phyloP scores from a whole-genome alignment of 139 green algal genomes.

The Pseudopediastrum boryanum region DNA sequence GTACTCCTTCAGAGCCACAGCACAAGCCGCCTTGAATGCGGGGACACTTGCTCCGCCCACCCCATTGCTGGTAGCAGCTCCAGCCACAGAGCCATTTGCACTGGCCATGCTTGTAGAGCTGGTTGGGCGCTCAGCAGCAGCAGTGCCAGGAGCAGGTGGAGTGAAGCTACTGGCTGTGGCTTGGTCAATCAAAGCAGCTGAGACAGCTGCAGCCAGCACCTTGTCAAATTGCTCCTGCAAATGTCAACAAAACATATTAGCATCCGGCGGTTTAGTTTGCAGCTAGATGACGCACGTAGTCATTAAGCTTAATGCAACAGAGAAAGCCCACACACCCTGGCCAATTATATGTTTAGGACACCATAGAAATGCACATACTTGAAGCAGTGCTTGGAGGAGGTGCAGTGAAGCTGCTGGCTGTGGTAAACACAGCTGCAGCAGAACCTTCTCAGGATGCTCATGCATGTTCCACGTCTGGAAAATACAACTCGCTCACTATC shows the following conservation, averaged over 20 bases:
- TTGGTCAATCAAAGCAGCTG: constrained; percentile 27
- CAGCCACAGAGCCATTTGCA: not conserved
- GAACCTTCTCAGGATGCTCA: constrained; percentile 6
- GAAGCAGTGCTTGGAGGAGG: constrained; percentile 9
- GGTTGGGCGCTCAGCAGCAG: not conserved
- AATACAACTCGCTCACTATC: too few species aligned
- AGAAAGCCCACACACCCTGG: too few species aligned
- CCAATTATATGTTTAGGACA: too few species aligned
- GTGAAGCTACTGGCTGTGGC: too few species aligned
- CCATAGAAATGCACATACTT: not conserved
- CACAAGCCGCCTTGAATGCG: constrained; percentile 70
- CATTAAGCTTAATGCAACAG: too few species aligned
- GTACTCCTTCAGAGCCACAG: constrained; percentile 82
- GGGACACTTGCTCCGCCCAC: constrained; percentile 39
- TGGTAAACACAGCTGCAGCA: constrained; percentile 20
- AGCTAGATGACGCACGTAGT: too few species aligned
- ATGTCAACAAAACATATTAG: too few species aligned
- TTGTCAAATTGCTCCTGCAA: constrained; percentile 18
- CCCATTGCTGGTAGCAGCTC: not conserved
- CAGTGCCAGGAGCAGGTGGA: constrained; percentile 29
- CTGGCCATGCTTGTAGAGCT: not conserved
- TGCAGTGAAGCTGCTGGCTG: constrained; percentile 32
- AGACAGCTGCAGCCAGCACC: constrained; percentile 24
- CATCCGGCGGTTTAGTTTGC: too few species aligned
- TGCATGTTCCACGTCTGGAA: too few species aligned